Base-by-base conservation (phyloP, 169 alveolate genomes). In the Prorocentrum cordatum region DNA sequence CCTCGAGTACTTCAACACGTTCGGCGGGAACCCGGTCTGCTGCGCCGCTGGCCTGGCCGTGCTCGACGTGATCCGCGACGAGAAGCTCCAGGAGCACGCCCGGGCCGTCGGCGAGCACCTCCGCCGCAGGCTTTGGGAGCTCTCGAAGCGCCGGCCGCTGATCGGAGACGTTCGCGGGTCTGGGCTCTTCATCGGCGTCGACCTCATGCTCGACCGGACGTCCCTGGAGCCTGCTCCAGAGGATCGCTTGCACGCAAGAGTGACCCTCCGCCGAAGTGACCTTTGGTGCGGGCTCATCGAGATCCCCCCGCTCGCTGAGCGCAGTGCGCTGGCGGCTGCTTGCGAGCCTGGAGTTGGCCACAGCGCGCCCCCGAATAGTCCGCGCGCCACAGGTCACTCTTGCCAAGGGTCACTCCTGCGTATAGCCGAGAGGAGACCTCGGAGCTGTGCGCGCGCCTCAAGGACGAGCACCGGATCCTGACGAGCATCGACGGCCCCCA, bases 31-130 rank as follows among this genome's bases (percentile, higher is more conserved):
- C 35, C 89, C 89, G 1, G 89, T 79, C 4, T 79, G 77, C 38
- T 79, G 89, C 26, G 89, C 89, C 0, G 89, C 89, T 4, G 89
- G 89, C 29, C 9, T 79, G 77, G 73, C 89, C 32, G 89, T 79
- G 26, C 36, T 79, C 45, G 86, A 75, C 4, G 42, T 50, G 14
- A 0, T 75, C 20, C 45, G 24, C 2, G 54, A 31, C 27, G 86
- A 75, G 62, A 27, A 36, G 36, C 42, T 75, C 71, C 62, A 39
- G 45, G 71, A 22, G 24, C 26, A 35, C 59, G 86, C 86, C 12
- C 29, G 22, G 22, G 27, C 20, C 26, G 71, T 75, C 32, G 86
- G 86, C 33, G 39, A 14, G 26, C 27, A 45, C 45, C 0, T 72
- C n/a, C 35, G 84, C 16, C 29, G 31, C 20, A n/a, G 18, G 24